phyloP scores from a whole-genome alignment of 139 green algal species.

The Coelastrella sp. region DNA sequence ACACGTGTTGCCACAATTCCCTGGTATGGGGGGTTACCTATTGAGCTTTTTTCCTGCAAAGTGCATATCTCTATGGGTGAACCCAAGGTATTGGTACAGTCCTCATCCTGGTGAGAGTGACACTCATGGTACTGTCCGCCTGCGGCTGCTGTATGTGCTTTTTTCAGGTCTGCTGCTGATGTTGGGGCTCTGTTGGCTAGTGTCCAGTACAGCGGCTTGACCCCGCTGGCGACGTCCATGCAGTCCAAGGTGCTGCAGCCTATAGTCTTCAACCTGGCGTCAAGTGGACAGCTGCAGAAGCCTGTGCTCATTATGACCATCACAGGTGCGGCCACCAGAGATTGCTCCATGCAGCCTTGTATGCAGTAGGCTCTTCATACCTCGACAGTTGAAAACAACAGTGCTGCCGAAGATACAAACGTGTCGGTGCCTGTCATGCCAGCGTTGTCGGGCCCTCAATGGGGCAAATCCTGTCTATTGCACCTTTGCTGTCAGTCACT shows the following conservation, averaged over 20 bases:
- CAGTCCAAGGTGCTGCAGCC: constrained; percentile 34
- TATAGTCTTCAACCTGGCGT: constrained; percentile 32
- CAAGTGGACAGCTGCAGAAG: constrained; percentile 39
- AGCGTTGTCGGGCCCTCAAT: background rate
- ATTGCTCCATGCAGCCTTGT: background rate
- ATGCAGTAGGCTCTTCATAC: background rate
- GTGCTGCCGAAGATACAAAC: background rate
- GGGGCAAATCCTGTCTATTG: no score
- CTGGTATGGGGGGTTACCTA: background rate
- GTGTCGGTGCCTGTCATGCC: background rate
- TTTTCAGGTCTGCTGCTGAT: constrained; percentile 36
- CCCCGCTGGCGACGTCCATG: constrained; percentile 35
- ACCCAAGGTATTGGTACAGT: background rate
- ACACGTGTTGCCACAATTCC: background rate
- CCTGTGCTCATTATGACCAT: constrained; percentile 48
- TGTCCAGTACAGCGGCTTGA: constrained; percentile 39
- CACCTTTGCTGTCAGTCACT: background rate
- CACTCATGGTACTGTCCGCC: background rate
- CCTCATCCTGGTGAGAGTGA: background rate
- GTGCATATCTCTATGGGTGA: background rate
- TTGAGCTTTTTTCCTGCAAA: background rate
- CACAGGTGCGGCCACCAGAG: background rate
- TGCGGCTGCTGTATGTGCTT: background rate
- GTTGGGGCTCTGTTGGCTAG: constrained; percentile 16
- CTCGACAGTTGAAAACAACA: background rate